Base-by-base conservation (phyloP, 192 early-diverging fungal species). In the Paraglomus occultum region DNA sequence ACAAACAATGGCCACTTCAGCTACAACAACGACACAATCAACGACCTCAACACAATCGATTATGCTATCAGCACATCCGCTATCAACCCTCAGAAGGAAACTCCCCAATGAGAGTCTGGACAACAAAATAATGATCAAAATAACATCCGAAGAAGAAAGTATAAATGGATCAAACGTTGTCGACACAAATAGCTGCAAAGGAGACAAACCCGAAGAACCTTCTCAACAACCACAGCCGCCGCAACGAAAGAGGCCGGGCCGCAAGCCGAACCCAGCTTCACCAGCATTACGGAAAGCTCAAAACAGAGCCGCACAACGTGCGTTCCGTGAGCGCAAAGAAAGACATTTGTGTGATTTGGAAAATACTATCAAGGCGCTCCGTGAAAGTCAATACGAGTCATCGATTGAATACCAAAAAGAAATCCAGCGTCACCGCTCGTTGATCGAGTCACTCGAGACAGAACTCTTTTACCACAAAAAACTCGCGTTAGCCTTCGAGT, bases 321-420 rank as follows among this genome's bases (percentile, higher is more conserved):
- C 92, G 3, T 95, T 95, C 74, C 88, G 93, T 47, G 92, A 95
- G 76, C 82, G 93, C 61, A 92, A 91, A 65, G 87, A 93, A 69
- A 81, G 83, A 42, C 90, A 95, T 66, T 75, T 93, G 22, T 76
- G 86, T 53, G 80, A 88, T 20, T 79, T 95, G 2, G 93, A 95
- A 78, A 84, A 79, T 45, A 82, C 85, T 48, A 89, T 93, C 55
- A 79, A 85, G 69, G 82, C 82, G 31, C 79, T 93, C 51, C 81
- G 87, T 17, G 85, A 88, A 38, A 78, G 78, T n/a, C 80, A 81
- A 38, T 76, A 84, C 60, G 75, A 79, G 54, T 73, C 83, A 11
- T 48, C 39, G 6, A 11, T 67, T 5, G 73, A 73, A n/a, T 71
- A 53, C 51, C 73, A 76, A 22, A 76, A 67, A 40, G 84, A 82